Conservation (phyloP, 768 basidiomycete genomes). For the Psilocybe azurescens region DNA sequence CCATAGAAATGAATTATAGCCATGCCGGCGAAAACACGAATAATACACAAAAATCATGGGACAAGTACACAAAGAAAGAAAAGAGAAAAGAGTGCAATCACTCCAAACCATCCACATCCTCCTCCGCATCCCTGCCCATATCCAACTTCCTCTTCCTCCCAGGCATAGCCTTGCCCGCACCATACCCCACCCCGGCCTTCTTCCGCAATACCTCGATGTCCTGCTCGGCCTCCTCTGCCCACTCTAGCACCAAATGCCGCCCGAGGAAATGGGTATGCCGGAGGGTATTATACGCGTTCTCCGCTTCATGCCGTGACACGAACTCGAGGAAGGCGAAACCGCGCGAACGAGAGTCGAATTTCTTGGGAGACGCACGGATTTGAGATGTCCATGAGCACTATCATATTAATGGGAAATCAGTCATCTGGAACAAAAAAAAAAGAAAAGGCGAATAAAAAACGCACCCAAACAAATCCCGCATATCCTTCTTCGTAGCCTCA, state of each 20-base stretch:
- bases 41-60: background rate
- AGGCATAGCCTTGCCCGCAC: conserved; percentile 71
- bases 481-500: conserved; percentile 93
- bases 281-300: conserved; percentile 84
- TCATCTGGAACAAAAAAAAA: background rate
- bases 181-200: conserved; percentile 82
- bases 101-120: conserved; percentile 42
- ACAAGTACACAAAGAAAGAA: background rate
- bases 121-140: conserved; percentile 47
- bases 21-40: no score
- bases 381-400: conserved; percentile 90
- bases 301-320: conserved; percentile 86
- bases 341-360: conserved; percentile 85
- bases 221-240: conserved; percentile 86
- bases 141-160: conserved; percentile 76
- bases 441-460: conserved; percentile 31
- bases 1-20: no score
- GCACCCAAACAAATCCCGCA: conserved; percentile 87
- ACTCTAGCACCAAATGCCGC: conserved; percentile 92
- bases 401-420: conserved; percentile 9
- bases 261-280: conserved; percentile 96
- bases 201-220: conserved; percentile 77
- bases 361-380: conserved; percentile 91
- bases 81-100: background rate
- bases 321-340: conserved; percentile 99